Conservation (phyloP, 169 alveolate species). For the Perkinsus marinus region DNA sequence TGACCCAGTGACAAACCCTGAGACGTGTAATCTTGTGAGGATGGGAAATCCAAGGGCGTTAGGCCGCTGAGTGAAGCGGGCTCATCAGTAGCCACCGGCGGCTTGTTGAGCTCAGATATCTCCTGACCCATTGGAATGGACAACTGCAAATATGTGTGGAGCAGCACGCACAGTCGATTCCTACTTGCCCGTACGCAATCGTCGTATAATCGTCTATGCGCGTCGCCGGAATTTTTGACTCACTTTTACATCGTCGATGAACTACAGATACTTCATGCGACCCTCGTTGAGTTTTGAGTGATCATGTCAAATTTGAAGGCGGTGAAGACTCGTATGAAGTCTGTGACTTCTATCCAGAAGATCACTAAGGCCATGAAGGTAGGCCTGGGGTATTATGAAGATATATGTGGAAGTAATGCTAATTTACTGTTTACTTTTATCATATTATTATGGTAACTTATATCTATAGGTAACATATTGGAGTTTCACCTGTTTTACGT, state of each 20-base stretch:
- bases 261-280: not conserved
- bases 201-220: too few species aligned
- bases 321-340: conserved; percentile 70
- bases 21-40: too few species aligned
- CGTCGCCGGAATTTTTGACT: not conserved
- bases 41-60: too few species aligned
- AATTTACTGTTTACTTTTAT: too few species aligned
- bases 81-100: too few species aligned
- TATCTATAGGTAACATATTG: too few species aligned
- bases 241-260: not conserved
- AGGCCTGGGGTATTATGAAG: not conserved
- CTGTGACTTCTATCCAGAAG: conserved; percentile 80
- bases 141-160: not conserved
- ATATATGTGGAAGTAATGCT: too few species aligned
- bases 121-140: not conserved
- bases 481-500: too few species aligned
- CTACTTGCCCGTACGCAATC: not conserved
- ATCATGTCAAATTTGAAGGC: conserved; percentile 24
- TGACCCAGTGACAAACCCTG: too few species aligned
- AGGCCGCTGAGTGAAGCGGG: too few species aligned
- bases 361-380: conserved; percentile 69
- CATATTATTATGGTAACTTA: too few species aligned
- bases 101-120: not conserved
- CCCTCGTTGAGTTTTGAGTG: not conserved
- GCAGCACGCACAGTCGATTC: not conserved